These are phyloP conservation scores for Melastoma candidum DNA, from an alignment of 441 rosid species.

Conservation along the genomic window DNA sequence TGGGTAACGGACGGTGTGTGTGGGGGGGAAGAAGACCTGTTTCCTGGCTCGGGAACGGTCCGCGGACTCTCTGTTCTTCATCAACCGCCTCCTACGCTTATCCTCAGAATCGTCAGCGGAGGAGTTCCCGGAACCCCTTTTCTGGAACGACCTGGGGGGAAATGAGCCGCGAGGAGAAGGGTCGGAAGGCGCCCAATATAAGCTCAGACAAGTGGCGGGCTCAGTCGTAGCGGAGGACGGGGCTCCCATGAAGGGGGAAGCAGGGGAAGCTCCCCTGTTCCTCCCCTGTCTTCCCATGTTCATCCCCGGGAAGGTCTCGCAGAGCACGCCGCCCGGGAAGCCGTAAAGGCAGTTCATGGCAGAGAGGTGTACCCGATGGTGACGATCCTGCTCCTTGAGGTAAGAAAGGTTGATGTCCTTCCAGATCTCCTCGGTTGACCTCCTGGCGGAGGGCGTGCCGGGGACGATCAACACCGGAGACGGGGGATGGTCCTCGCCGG, in stretches of 20 bases:
- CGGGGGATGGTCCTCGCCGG: no score
- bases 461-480: no score
- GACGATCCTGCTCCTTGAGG: constrained; percentile 13
- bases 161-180: background rate
- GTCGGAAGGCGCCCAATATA: background rate
- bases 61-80: constrained; percentile 20
- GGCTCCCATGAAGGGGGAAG: no score
- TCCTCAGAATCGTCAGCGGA: background rate
- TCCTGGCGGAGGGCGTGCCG: background rate
- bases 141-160: background rate
- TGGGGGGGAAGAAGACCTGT: constrained; percentile 11
- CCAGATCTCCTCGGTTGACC: constrained; percentile 48
- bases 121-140: background rate
- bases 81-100: constrained; percentile 3
- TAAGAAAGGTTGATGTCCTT: constrained; percentile 29
- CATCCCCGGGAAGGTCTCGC: constrained; percentile 17
- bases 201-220: no score
- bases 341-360: background rate
- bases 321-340: constrained; percentile 5
- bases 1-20: no score
- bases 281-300: no score
- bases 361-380: background rate
- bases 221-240: no score
- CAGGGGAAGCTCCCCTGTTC: no score
- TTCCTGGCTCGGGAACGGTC: constrained; percentile 17